phyloP scores from a whole-genome alignment of 1,284 basidiomycete genomes.

The Mycena citricolor region DNA sequence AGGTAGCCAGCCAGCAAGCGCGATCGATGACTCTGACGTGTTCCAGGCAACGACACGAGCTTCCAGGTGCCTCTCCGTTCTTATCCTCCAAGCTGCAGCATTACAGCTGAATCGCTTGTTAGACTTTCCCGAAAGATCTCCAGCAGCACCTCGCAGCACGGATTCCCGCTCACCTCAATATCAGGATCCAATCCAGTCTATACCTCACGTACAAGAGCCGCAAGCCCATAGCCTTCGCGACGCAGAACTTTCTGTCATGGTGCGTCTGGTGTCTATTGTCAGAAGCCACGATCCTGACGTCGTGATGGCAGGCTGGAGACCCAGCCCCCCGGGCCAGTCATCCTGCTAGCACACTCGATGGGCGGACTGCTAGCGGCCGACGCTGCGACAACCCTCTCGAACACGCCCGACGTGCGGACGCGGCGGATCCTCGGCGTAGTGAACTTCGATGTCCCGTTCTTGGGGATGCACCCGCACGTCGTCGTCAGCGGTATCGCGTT shows the following conservation, averaged over 20 bases:
- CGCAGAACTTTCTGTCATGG: slow-evolving; percentile 53
- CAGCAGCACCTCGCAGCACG: slow-evolving; percentile 40
- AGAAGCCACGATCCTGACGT: too few species aligned
- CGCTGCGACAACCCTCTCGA: slow-evolving; percentile 44
- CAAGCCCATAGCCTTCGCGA: slow-evolving; percentile 48
- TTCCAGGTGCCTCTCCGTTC: slow-evolving; percentile 40
- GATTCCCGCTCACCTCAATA: slow-evolving; percentile 35
- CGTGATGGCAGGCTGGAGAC: slow-evolving; percentile 46
- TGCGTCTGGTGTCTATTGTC: slow-evolving; percentile 31
- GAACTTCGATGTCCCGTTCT: slow-evolving; percentile 56
- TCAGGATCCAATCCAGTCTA: slow-evolving; percentile 45
- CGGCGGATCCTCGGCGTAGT: slow-evolving; percentile 51
- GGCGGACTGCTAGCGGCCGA: slow-evolving; percentile 57
- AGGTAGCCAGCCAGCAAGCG: slow-evolving; percentile 33
- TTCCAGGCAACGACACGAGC: slow-evolving; percentile 45
- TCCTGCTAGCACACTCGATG: slow-evolving; percentile 58
- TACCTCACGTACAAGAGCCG: slow-evolving; percentile 59
- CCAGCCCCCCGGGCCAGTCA: slow-evolving; percentile 52
- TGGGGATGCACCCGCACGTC: slow-evolving; percentile 62
- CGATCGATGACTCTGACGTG: slow-evolving; percentile 3
- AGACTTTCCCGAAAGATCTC: slow-evolving; percentile 54
- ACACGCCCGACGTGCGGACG: slow-evolving; percentile 30
- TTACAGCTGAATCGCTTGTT: slow-evolving; percentile 1
- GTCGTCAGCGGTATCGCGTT: slow-evolving; percentile 56
- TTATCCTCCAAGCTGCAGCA: slow-evolving; percentile 1